Evolutionary conservation across 441 rosid genomes (phyloP), one percentile per base, ranked within the genome.

Genomic region (Adansonia grandidieri): DNA sequence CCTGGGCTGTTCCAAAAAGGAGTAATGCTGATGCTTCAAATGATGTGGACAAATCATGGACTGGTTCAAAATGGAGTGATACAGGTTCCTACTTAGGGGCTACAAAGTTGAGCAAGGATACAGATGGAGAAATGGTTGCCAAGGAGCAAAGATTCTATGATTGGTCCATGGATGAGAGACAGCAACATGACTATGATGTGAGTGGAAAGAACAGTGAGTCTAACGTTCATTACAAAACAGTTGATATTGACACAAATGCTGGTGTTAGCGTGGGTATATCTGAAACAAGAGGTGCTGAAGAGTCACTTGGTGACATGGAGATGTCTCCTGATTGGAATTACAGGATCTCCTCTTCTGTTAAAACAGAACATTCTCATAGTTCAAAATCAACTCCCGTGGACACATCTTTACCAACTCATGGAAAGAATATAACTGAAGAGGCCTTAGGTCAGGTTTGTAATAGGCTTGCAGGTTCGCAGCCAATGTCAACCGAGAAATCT

Each of bases 271-370:
- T 78, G 61, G 80, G 57, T 47, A 37, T 78, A 65, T 65, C 86
- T 68, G 92, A 85, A 57, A 78, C 88, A 58, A 88, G 86, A 80
- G 79, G 83, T 67, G 57, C 78, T 45, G 89, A 87, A 57, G 85
- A 85, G 80, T 88, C 89, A 90, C 82, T 88, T 73, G 94, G 81
- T 81, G 91, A 93, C 77, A 88, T 86, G 86, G 97, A 92, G 74
- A 94, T 91, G 98, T 93, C 97, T 84, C 99, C 98, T 75, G 94
- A 91, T 65, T 96, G 99, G 98, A 86, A 94, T 72, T 88, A 81
- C 64, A 80, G 87, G 62, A 82, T 87, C 75, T 83, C 80, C 72
- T 65, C 94, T 75, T 76, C 91, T 3, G 53, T 70, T 75, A 84
- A 82, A n/a, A 83, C 84, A 68, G 90, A 87, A 71, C 85, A 32